phyloP scores from a whole-genome alignment of 805 yeast genomes.

The Candida railenensis region DNA sequence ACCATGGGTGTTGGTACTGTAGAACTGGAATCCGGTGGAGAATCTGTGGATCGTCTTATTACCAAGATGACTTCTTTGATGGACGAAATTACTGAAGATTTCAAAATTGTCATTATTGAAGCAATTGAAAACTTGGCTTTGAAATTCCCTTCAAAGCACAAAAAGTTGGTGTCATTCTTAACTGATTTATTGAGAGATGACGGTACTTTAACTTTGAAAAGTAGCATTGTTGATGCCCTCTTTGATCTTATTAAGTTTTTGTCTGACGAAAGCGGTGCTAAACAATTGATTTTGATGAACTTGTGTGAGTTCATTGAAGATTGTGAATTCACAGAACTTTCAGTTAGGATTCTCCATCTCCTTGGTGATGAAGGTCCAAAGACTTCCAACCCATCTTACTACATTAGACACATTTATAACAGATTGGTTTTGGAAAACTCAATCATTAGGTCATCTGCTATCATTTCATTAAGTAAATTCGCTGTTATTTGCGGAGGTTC shows the following conservation, averaged over 20 bases:
- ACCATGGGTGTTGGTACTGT: constrained; percentile 76
- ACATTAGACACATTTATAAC: constrained; percentile 94
- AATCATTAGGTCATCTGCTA: constrained; percentile 93
- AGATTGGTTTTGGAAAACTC: constrained; percentile 96
- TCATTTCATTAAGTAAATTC: constrained; percentile 86
- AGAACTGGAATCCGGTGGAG: constrained; percentile 29
- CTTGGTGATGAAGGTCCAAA: constrained; percentile 94
- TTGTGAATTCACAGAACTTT: constrained; percentile 92
- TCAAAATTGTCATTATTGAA: constrained; percentile 90
- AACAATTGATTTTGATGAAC: constrained; percentile 79
- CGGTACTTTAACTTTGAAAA: constrained; percentile 84
- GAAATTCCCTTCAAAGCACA: constrained; percentile 90
- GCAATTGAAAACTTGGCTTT: constrained; percentile 89
- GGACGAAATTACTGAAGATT: constrained; percentile 94
- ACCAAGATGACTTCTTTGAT: constrained; percentile 83
- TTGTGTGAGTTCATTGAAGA: constrained; percentile 97
- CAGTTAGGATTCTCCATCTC: constrained; percentile 88
- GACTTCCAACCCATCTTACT: constrained; percentile 80
- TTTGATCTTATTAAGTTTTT: constrained; percentile 87
- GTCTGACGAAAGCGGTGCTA: constrained; percentile 60
- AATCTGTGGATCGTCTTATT: constrained; percentile 82
- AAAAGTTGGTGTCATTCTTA: constrained; percentile 75
- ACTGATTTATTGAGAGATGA: constrained; percentile 85
- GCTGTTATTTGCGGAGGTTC: constrained; percentile 72
- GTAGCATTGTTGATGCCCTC: constrained; percentile 86